Evolutionary conservation across 345 rosid genomes (phyloP), one percentile per base, ranked within the genome.

Genomic region (Trapa bicornis): DNA sequence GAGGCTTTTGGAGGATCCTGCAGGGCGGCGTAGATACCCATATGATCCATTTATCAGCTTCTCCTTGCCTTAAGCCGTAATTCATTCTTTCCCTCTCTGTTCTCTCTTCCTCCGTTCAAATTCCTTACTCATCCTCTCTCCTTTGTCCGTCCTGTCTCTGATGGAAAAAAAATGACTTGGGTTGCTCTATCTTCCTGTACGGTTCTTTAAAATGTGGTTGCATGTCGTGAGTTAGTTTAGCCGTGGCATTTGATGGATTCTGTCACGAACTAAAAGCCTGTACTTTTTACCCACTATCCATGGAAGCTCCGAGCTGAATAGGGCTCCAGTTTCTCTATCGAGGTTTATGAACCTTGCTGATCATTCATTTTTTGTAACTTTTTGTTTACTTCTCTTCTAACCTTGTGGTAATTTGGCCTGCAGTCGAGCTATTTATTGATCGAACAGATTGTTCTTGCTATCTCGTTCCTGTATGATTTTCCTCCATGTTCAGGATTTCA

Each of bases 61-160:
- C 80, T 68, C 80, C 82, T 80, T 79, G 73, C 85, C 82, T 82
- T 80, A 70, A 70, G 83, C 80, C 84, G 77, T 81, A 83, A 78
- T 81, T 76, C 81, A 83, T 85, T 83, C 89, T 68, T 75, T 67
- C 64, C 70, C 68, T 50, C 67, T 69, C 47, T 16, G 43, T 66
- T 5, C 57, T 41, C 43, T 8, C 43, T 41, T 8, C 43, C 43
- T 41, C 11, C 48, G 48, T 45, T 45, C 11, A 45, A 45, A 45
- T 45, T 45, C 48, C 48, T 13, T 4, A 11, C 13, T 45, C 48
- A 45, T 11, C 48, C 13, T 45, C 13, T 45, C 48, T 45, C 48
- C 22, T 36, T 61, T n/a, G 53, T 13, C 6, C 37, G 61, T 29
- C n/a, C 35, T n/a, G 29, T 47, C 65, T 37, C 41, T 43, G 8